Percentiles rank a stretch among this genome's conserved stretches.
Conservation (phyloP, 768 basidiomycete species). For the Heimioporus sp. region DNA sequence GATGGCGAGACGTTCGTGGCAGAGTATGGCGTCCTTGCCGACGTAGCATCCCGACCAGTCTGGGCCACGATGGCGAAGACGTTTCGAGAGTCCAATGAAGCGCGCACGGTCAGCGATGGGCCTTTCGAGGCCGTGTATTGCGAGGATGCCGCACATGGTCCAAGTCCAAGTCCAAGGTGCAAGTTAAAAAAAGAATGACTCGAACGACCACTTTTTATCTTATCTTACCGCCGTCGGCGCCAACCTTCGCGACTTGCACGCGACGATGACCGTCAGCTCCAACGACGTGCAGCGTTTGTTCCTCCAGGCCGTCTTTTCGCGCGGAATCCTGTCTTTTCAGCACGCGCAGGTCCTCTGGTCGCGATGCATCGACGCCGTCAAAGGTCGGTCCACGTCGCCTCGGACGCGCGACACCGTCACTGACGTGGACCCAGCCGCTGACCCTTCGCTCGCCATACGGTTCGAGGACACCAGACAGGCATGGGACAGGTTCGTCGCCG, state of each 20-base stretch:
- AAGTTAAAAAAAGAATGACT: neutral
- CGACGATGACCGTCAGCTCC: slow-evolving; percentile 41
- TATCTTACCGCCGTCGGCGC: too few species aligned
- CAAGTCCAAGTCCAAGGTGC: too few species aligned
- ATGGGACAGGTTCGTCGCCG: slow-evolving; percentile 60
- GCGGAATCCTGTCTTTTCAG: slow-evolving; percentile 61
- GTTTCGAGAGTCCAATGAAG: slow-evolving; percentile 85
- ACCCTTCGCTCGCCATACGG: slow-evolving; percentile 47
- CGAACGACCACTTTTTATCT: neutral
- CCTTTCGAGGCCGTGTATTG: slow-evolving; percentile 76
- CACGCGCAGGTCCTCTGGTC: slow-evolving; percentile 66
- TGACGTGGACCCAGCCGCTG: slow-evolving; percentile 42
- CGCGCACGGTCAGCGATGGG: slow-evolving; percentile 66
- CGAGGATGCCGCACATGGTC: slow-evolving; percentile 90
- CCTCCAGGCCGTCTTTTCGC: slow-evolving; percentile 74
- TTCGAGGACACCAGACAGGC: slow-evolving; percentile 41
- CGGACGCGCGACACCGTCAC: neutral
- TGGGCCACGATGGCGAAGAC: slow-evolving; percentile 90
- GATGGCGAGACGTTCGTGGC: slow-evolving; percentile 95
- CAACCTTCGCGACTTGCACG: too few species aligned
- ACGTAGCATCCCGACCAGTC: slow-evolving; percentile 98
- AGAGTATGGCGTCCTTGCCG: slow-evolving; percentile 76
- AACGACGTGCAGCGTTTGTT: slow-evolving; percentile 74
- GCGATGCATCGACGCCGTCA: slow-evolving; percentile 65
- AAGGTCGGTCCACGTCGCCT: slow-evolving; percentile 41